Evolutionary conservation across 306 rosid species (phyloP).

Genomic region (Prunus fruticosa): DNA sequence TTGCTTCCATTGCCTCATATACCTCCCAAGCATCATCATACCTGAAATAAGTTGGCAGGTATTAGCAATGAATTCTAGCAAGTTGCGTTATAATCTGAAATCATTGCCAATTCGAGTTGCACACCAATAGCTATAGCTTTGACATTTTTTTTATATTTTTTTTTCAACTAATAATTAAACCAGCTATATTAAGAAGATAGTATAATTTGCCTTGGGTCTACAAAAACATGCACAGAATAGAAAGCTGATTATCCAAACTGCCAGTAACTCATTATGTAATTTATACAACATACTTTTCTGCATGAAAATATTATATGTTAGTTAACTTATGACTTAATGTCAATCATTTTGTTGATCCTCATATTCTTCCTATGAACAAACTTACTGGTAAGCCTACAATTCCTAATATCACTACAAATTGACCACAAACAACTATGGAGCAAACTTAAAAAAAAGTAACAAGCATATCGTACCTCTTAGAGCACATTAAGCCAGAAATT

Average conservation of each 20-base stretch:
- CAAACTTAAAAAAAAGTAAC: slow-evolving; percentile 20
- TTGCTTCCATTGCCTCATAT: slow-evolving; percentile 69
- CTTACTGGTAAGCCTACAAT: background rate
- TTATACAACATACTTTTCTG: background rate
- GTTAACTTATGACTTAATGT: background rate
- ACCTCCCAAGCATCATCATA: slow-evolving; percentile 71
- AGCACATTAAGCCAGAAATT: slow-evolving; percentile 62
- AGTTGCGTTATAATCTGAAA: background rate
- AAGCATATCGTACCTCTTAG: slow-evolving; percentile 49
- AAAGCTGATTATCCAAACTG: background rate
- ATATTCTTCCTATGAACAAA: background rate
- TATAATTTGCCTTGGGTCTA: background rate
- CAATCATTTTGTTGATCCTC: background rate
- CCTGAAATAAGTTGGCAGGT: slow-evolving; percentile 38
- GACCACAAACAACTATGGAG: background rate
- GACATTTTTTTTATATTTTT: background rate
- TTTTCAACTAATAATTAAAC: background rate
- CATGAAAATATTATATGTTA: background rate
- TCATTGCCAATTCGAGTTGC: background rate
- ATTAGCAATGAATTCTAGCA: slow-evolving; percentile 24
- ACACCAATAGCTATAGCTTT: background rate
- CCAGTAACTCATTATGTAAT: background rate
- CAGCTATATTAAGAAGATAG: background rate
- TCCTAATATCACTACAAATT: background rate
- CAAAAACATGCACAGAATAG: background rate